Evolutionary conservation across 371 early-diverging fungal genomes (phyloP).

Genomic region (Mucor indicus): DNA sequence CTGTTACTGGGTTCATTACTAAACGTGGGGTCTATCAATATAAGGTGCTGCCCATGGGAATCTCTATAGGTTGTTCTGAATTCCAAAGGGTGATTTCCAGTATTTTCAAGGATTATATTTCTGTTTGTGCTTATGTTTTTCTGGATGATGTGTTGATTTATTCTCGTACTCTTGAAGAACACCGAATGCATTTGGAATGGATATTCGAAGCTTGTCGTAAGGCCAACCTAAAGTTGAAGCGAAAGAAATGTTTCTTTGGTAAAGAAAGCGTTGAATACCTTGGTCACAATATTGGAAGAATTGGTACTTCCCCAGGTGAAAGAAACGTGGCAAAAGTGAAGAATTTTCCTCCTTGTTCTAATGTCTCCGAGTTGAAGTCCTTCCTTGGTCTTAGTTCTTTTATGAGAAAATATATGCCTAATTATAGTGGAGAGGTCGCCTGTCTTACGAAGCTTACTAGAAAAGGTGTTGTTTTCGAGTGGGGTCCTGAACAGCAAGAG

Average conservation of each 20-base stretch:
- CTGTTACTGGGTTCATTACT: conserved; percentile 23
- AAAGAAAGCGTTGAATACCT: conserved; percentile 17
- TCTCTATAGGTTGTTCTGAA: conserved; percentile 26
- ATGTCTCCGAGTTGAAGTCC: conserved; percentile 12
- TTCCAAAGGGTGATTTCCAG: conserved; percentile 33
- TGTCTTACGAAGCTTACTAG: conserved; percentile 25
- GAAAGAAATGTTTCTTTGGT: conserved; percentile 7
- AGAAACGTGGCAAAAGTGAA: not conserved
- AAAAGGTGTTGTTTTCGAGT: conserved; percentile 3
- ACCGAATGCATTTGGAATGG: conserved; percentile 27
- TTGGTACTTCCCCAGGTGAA: not conserved
- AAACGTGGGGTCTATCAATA: conserved; percentile 12
- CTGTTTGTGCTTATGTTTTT: conserved; percentile 1
- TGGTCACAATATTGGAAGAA: conserved; percentile 22
- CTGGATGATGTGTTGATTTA: conserved; percentile 1
- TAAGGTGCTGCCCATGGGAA: conserved; percentile 34
- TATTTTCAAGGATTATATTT: conserved; percentile 22
- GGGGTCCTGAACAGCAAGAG: conserved; percentile 12
- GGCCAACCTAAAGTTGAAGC: conserved; percentile 26
- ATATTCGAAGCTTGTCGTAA: conserved; percentile 31
- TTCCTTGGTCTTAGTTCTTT: conserved; percentile 21
- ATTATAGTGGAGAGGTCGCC: conserved; percentile 21
- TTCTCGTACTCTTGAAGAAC: conserved; percentile 23
- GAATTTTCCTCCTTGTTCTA: conserved; percentile 18
- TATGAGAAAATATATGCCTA: conserved; percentile 26